Conservation (phyloP, 2,329 filamentous ascomycete genomes). For the Fusarium tjaetaba region DNA sequence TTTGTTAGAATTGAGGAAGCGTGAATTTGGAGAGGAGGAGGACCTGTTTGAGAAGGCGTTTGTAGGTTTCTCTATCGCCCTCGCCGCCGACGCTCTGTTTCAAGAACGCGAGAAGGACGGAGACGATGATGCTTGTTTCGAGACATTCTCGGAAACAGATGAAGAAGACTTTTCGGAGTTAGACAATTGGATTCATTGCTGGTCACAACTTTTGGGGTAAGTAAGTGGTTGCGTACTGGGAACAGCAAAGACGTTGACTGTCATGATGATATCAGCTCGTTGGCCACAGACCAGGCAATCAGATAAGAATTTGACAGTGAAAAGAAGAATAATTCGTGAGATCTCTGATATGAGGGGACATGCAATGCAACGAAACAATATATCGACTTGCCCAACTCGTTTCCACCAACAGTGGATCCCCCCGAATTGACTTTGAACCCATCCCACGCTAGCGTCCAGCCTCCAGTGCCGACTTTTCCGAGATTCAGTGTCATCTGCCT, state of each 20-base stretch:
- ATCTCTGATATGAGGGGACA: not conserved
- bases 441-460: not conserved
- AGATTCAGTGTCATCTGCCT: not conserved
- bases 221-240: not conserved
- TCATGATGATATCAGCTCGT: not conserved
- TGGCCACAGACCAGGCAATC: not conserved
- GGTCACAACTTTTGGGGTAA: no score
- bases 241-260: constrained; percentile 5
- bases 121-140: constrained; percentile 1
- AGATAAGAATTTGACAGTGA: not conserved
- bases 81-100: not conserved
- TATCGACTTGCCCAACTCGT: not conserved
- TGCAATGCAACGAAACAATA: not conserved
- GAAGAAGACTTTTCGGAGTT: not conserved
- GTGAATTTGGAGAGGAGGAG: rapidly evolving
- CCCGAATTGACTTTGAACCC: not conserved
- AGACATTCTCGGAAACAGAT: constrained; percentile 1
- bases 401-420: not conserved
- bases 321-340: not conserved
- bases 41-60: not conserved
- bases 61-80: not conserved
- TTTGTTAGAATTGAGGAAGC: not conserved
- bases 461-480: not conserved
- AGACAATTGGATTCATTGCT: no score
- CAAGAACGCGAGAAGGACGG: not conserved